Conservation (phyloP, 768 basidiomycete genomes). For the Royoungia palumana region DNA sequence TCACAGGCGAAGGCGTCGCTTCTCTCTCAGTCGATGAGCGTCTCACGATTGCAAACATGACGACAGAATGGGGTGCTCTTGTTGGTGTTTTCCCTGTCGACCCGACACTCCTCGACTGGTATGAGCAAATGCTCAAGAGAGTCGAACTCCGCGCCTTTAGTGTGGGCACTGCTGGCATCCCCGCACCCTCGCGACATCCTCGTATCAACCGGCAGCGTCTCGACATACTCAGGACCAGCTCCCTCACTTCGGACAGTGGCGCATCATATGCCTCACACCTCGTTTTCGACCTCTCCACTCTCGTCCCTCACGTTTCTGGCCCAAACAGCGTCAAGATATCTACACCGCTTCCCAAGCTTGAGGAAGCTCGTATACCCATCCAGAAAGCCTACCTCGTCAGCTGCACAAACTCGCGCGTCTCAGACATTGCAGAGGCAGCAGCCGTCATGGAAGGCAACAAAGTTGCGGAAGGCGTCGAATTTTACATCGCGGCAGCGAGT, state of each 20-base stretch:
- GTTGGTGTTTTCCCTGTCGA: constrained; percentile 96
- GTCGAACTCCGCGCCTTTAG: constrained; percentile 77
- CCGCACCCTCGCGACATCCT: constrained; percentile 76
- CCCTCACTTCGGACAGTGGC: constrained; percentile 66
- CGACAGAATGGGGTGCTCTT: constrained; percentile 98
- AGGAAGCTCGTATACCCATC: constrained; percentile 70
- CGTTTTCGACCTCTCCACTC: constrained; percentile 86
- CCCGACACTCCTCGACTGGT: constrained; percentile 78
- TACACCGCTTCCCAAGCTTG: constrained; percentile 86
- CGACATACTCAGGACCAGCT: constrained; percentile 52
- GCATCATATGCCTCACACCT: constrained; percentile 87
- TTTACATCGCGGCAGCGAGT: constrained; percentile 95
- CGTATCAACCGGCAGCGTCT: constrained; percentile 78
- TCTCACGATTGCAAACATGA: constrained; percentile 98
- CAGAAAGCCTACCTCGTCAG: constrained; percentile 98
- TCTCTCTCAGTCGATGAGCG: constrained; percentile 85
- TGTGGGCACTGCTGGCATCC: constrained; percentile 45
- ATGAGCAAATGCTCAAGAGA: constrained; percentile 68
- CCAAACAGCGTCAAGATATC: constrained; percentile 98
- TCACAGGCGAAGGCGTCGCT: constrained; percentile 83
- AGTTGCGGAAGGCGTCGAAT: constrained; percentile 87
- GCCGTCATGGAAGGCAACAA: constrained; percentile 78
- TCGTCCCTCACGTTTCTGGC: constrained; percentile 94
- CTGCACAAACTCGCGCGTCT: constrained; percentile 96
- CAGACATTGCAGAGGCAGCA: constrained; percentile 91